phyloP scores from a whole-genome alignment of 805 yeast species.

The Wickerhamiella australiensis region DNA sequence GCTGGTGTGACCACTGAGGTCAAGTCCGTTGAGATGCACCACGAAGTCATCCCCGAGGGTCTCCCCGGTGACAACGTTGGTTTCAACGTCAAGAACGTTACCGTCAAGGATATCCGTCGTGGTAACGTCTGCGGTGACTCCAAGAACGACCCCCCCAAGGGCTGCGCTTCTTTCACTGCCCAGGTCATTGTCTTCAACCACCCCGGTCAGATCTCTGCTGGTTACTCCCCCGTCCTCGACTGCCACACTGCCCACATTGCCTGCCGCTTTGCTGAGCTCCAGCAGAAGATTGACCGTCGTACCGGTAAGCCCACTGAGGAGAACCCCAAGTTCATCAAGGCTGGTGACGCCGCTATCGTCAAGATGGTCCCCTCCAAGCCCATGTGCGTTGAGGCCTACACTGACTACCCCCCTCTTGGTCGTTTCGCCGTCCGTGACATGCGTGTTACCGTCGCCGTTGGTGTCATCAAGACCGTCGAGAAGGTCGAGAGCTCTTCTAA shows the following conservation, averaged over 20 bases:
- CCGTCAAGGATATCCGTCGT: constrained; percentile 80
- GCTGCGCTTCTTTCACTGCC: constrained; percentile 67
- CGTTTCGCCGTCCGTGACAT: constrained; percentile 98
- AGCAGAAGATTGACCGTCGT: constrained; percentile 82
- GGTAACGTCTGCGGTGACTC: constrained; percentile 91
- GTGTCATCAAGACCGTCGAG: constrained; percentile 93
- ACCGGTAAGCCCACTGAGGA: constrained; percentile 87
- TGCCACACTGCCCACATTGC: constrained; percentile 93
- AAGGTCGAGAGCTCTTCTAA: constrained; percentile 67
- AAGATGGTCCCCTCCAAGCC: constrained; percentile 81
- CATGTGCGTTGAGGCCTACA: constrained; percentile 88
- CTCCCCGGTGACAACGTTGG: constrained; percentile 87
- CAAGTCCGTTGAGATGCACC: constrained; percentile 83
- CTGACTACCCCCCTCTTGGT: constrained; percentile 93
- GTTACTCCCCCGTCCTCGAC: constrained; percentile 85
- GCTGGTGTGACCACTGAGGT: constrained; percentile 84
- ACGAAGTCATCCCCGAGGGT: constrained; percentile 67
- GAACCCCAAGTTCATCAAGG: constrained; percentile 83
- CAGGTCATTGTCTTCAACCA: constrained; percentile 82
- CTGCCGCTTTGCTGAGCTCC: constrained; percentile 68
- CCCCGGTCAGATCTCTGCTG: constrained; percentile 84
- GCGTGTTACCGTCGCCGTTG: constrained; percentile 99
- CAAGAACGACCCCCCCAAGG: constrained; percentile 79
- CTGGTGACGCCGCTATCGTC: constrained; percentile 94
- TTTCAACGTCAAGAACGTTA: constrained; percentile 82